phyloP scores from a whole-genome alignment of 139 green algal genomes.

The Chlorella sp. region DNA sequence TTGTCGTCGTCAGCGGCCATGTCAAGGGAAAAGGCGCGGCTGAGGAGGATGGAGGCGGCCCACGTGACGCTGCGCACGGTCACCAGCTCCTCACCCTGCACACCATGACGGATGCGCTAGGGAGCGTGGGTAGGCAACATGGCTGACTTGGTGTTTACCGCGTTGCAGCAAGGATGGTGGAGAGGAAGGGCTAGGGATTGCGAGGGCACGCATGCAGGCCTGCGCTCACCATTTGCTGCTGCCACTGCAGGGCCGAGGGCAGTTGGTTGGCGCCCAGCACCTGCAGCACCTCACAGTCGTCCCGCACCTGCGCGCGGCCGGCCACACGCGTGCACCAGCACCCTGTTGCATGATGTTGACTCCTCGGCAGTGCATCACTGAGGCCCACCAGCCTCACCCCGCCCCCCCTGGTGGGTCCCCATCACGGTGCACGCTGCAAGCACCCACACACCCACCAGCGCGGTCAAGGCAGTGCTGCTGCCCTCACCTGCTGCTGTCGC shows the following conservation, averaged over 20 bases:
- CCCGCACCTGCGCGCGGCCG: not conserved
- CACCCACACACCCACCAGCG: no score
- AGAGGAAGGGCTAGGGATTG: not conserved
- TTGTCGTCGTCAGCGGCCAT: slow-evolving; percentile 4
- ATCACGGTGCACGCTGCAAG: no score
- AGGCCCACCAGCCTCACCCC: no score
- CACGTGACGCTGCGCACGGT: slow-evolving; percentile 23
- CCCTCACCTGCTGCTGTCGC: no score
- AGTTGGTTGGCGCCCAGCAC: not conserved
- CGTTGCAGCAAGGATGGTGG: not conserved
- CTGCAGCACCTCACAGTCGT: not conserved
- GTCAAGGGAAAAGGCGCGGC: slow-evolving; percentile 39
- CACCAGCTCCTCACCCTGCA: slow-evolving; percentile 25
- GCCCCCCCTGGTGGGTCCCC: no score
- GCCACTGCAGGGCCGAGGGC: not conserved
- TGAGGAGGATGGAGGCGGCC: slow-evolving; percentile 48
- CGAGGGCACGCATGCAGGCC: not conserved
- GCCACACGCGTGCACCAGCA: no score
- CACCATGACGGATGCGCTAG: not conserved
- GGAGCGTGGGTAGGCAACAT: not conserved
- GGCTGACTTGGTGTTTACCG: not conserved
- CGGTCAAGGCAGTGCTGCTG: no score
- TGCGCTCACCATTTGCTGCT: not conserved
- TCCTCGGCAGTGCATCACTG: no score
- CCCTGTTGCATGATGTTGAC: no score